These are phyloP conservation scores for Agaricus sinodeliciosus DNA, from an alignment of 768 basidiomycete genomes.

Conservation along the genomic window DNA sequence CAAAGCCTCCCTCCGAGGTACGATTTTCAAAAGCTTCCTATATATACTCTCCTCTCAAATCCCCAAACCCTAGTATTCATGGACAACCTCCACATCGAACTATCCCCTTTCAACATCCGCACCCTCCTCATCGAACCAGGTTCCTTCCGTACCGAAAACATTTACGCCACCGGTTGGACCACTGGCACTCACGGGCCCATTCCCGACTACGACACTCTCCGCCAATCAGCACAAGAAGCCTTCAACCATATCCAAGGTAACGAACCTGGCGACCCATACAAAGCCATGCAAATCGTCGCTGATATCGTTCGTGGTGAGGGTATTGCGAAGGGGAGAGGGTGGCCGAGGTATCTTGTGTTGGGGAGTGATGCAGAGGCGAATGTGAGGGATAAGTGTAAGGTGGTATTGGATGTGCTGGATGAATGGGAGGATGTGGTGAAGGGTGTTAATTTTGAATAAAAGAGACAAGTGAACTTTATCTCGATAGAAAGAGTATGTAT, in stretches of 20 bases:
- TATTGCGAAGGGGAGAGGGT: slow-evolving; percentile 18
- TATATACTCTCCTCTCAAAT: no score
- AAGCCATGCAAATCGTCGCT: slow-evolving; percentile 47
- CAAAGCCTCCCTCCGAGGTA: slow-evolving; percentile 56
- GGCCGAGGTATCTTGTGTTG: slow-evolving; percentile 22
- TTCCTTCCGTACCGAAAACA: slow-evolving; percentile 54
- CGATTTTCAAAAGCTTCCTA: background rate
- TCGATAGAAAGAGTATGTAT: no score
- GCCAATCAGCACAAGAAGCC: slow-evolving; percentile 22
- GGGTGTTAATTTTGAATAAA: slow-evolving; percentile 30
- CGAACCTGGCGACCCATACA: slow-evolving; percentile 51
- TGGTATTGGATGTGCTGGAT: slow-evolving; percentile 38
- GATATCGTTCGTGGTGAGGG: slow-evolving; percentile 48
- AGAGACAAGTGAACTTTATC: background rate
- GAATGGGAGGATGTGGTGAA: slow-evolving; percentile 48
- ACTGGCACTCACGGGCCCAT: slow-evolving; percentile 31
- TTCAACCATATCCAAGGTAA: slow-evolving; percentile 33
- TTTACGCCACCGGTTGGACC: slow-evolving; percentile 34
- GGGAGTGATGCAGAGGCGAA: slow-evolving; percentile 45
- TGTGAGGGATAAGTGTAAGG: slow-evolving; percentile 41
- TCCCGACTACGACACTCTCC: slow-evolving; percentile 40
- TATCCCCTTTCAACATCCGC: slow-evolving; percentile 49
- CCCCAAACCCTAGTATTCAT: slow-evolving; percentile 32
- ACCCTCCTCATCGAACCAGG: slow-evolving; percentile 55
- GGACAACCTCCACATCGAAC: slow-evolving; percentile 47